phyloP scores from a whole-genome alignment of 164 flowering plant genomes.

The Aristolochia californica region DNA sequence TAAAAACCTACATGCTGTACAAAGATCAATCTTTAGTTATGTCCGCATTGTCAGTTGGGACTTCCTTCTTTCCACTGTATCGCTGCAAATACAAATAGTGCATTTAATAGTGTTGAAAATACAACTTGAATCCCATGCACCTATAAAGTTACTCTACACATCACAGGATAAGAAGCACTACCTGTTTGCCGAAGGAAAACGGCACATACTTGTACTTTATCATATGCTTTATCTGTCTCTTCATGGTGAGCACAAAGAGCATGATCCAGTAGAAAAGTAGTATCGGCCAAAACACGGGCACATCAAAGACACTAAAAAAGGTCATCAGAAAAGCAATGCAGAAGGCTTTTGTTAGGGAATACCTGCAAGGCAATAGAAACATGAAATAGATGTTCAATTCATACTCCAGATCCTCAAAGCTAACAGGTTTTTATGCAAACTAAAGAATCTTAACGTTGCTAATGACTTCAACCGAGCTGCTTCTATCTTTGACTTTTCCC shows the following conservation, averaged over 20 bases:
- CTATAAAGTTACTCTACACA: background rate
- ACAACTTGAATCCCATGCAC: background rate
- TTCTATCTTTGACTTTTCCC: too few relatives aligned
- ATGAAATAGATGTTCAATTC: background rate
- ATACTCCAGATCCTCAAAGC: background rate
- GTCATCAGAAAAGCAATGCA: conserved; percentile 74
- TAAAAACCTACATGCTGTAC: background rate
- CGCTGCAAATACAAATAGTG: conserved; percentile 14
- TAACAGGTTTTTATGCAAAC: too few relatives aligned
- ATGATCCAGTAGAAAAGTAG: conserved; percentile 75
- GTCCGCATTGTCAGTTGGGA: conserved; percentile 7
- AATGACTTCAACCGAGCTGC: too few relatives aligned
- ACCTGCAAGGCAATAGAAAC: conserved; percentile 31
- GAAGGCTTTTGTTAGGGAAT: conserved; percentile 62
- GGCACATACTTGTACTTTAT: conserved; percentile 82
- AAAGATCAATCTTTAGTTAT: conserved; percentile 11
- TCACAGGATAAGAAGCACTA: conserved; percentile 7
- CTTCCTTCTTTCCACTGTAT: conserved; percentile 21
- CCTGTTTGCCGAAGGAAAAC: conserved; percentile 75
- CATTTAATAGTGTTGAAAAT: background rate
- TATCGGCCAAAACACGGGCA: conserved; percentile 91
- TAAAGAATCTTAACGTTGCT: too few relatives aligned
- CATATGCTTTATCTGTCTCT: conserved; percentile 76
- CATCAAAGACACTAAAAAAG: conserved; percentile 67
- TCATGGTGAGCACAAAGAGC: conserved; percentile 66